phyloP scores from a whole-genome alignment of 257 asterid species.

The Solanum verrucosum region DNA sequence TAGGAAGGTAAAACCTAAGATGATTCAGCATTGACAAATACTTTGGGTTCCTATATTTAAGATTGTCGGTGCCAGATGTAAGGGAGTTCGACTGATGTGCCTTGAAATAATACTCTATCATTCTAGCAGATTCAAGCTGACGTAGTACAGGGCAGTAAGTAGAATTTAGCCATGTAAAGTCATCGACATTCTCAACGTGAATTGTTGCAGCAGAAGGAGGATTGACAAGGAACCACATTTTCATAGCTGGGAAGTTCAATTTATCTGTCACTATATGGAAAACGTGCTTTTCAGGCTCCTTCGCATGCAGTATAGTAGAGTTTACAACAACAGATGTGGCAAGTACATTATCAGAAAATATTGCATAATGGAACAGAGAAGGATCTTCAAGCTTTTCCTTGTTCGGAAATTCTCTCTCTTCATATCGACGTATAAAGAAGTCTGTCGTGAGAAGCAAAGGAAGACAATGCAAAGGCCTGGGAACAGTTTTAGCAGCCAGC shows the following conservation, averaged over 20 bases:
- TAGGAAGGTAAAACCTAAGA: slow-evolving; percentile 91
- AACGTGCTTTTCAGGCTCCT: slow-evolving; percentile 78
- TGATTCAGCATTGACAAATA: slow-evolving; percentile 94
- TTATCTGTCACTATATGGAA: slow-evolving; percentile 92
- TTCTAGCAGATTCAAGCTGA: slow-evolving; percentile 85
- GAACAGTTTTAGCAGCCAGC: slow-evolving; percentile 91
- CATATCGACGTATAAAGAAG: slow-evolving; percentile 50
- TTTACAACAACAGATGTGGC: slow-evolving; percentile 90
- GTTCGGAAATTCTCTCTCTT: slow-evolving; percentile 43
- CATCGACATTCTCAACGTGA: slow-evolving; percentile 80
- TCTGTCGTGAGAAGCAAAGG: slow-evolving; percentile 76
- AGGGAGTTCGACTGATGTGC: slow-evolving; percentile 80
- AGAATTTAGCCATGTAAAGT: slow-evolving; percentile 86
- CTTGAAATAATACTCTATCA: slow-evolving; percentile 94
- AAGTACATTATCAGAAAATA: slow-evolving; percentile 84
- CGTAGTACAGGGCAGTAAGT: slow-evolving; percentile 92
- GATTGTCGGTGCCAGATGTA: slow-evolving; percentile 66
- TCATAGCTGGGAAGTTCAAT: slow-evolving; percentile 87
- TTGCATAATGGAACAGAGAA: slow-evolving; percentile 75
- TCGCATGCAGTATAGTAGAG: slow-evolving; percentile 75
- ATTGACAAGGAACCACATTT: slow-evolving; percentile 90
- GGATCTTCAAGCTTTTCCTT: slow-evolving; percentile 80
- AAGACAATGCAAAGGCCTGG: slow-evolving; percentile 83
- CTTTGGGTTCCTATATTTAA: slow-evolving; percentile 87
- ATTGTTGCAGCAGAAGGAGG: slow-evolving; percentile 65